Base-by-base conservation (phyloP, 495 filamentous ascomycete species). In the Diplogelasinospora grovesii region DNA sequence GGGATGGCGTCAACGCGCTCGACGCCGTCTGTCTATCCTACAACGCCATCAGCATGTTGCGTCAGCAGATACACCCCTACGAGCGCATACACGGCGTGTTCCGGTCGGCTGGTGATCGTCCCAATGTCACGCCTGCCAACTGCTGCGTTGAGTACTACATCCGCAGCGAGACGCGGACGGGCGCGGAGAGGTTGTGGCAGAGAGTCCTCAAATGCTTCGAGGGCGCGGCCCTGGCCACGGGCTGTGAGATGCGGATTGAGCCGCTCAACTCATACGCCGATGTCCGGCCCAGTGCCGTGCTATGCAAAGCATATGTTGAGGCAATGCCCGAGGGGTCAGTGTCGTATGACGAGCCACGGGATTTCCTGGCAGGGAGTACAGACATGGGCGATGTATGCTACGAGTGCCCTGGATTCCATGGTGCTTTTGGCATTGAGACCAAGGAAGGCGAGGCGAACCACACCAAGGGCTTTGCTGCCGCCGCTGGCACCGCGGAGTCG, bases 1-100 rank as follows among this genome's bases (percentile, higher is more conserved):
- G 78, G 78, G 70, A 77, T 9, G 77, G 76, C 5, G 61, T 80
- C 45, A 83, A 83, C 48, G 78, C 79, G 0, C 68, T 82, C 4
- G 78, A 82, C 51, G 79, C 78, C 5, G 57, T 79, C 7, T 71
- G 79, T 10, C 59, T 71, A 0, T 71, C 76, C 3, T 85, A 83
- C 52, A 81, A 78, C 51, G 75, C 69, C 41, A 59, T 83, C 23
- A 66, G 73, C 14, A 70, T 82, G 22, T 58, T 83, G 5, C 71
- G 80, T 4, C 79, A 83, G 46, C 80, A 83, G 53, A 75, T 75
- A 18, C 47, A 36, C 0, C 62, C 60, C 0, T 35, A 60, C 27
- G 62, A 57, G 36, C 54, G 61, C 20, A 57, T 58, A 32, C 59
- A 61, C 27, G 54, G 51, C 1, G 48, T 59, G 13, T 48, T 57